phyloP scores from a whole-genome alignment of 441 rosid species.

The Metrosideros polymorpha region DNA sequence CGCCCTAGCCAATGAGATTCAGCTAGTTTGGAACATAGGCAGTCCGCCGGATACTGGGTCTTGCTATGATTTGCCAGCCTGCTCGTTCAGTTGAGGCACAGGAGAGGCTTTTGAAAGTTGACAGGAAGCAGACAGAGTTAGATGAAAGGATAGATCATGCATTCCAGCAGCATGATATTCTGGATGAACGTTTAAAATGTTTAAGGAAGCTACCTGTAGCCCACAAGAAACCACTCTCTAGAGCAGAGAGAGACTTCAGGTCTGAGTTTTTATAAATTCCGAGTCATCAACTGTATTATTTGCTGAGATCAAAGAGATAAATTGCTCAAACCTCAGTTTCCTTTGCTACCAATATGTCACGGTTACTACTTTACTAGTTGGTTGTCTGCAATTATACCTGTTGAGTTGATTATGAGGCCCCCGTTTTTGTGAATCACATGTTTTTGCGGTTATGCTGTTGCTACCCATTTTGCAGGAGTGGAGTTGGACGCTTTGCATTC shows the following conservation, averaged over 20 bases:
- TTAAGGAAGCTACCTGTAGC: constrained; percentile 70
- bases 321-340: neutral
- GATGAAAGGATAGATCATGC: constrained; percentile 47
- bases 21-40: constrained; percentile 79
- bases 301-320: neutral
- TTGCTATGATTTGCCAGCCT: constrained; percentile 90
- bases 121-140: constrained; percentile 53
- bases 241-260: constrained; percentile 81
- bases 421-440: neutral
- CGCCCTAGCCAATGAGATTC: constrained; percentile 94
- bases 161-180: constrained; percentile 31
- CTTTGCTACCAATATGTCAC: neutral
- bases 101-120: constrained; percentile 54
- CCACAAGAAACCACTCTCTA: constrained; percentile 75
- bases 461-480: constrained; percentile 49
- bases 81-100: constrained; percentile 53
- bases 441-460: constrained; percentile 33
- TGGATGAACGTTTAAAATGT: constrained; percentile 60
- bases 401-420: neutral
- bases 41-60: constrained; percentile 49
- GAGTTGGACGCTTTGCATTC: constrained; percentile 72
- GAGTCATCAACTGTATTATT: neutral
- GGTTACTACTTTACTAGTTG: neutral
- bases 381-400: neutral
- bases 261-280: constrained; percentile 25